Percentiles rank a stretch among this genome's conserved stretches.
phyloP scores from a whole-genome alignment of 2,329 filamentous ascomycete species.

The Ceratocystis colombiana region DNA sequence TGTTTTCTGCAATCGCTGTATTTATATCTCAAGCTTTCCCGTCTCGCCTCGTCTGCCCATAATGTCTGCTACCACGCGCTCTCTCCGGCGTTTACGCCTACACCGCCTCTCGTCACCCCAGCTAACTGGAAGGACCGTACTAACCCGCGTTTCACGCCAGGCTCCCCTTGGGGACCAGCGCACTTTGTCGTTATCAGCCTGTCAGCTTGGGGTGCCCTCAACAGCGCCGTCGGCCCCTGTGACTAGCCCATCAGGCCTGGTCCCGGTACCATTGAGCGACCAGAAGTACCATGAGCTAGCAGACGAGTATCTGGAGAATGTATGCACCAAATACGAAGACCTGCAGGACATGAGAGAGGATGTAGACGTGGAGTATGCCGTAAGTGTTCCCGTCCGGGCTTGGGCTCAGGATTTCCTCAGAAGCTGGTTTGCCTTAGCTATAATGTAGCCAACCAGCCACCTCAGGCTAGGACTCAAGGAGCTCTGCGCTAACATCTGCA shows the following conservation, averaged over 20 bases:
- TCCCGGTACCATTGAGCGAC: constrained; percentile 32
- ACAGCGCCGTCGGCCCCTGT: constrained; percentile 14
- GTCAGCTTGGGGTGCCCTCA: not conserved
- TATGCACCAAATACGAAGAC: constrained; percentile 55
- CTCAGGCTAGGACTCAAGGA: not conserved
- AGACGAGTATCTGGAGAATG: constrained; percentile 58
- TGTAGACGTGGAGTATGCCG: constrained; percentile 80
- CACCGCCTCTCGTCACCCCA: not conserved
- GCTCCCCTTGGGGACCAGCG: not conserved
- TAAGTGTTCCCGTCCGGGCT: constrained; percentile 39
- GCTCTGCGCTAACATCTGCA: no score
- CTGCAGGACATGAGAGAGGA: constrained; percentile 63
- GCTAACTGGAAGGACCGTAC: not conserved
- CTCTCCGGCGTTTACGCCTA: not conserved
- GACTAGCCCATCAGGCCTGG: constrained; percentile 5
- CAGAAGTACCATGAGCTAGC: constrained; percentile 67
- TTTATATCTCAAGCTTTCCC: not conserved
- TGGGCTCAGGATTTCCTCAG: no score
- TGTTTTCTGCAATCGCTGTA: not conserved
- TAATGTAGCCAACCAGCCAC: not conserved
- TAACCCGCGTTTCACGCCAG: not conserved
- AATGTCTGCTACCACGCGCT: constrained; percentile 3
- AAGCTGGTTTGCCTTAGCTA: not conserved
- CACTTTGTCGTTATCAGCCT: not conserved
- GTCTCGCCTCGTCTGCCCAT: no score